Evolutionary conservation across 805 yeast species (phyloP).

Genomic region (Ogataea nakhonphanomensis): DNA sequence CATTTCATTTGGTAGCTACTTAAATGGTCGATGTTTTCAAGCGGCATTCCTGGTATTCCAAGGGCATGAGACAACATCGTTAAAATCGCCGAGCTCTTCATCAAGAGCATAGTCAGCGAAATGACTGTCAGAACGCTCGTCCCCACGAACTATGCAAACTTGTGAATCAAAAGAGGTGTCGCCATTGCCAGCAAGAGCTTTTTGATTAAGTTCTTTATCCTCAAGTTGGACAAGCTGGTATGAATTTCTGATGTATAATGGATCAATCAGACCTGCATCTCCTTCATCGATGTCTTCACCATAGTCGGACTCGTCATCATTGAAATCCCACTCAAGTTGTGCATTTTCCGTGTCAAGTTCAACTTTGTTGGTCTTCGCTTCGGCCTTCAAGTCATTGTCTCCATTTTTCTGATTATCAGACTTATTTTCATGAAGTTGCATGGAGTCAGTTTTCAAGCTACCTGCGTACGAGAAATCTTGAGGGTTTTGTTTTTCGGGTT

Average conservation of each 20-base stretch:
- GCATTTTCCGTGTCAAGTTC: not conserved
- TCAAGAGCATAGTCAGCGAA: constrained; percentile 19
- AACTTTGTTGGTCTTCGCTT: not conserved
- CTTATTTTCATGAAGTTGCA: not conserved
- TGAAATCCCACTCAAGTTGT: constrained; percentile 13
- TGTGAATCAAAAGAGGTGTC: constrained; percentile 21
- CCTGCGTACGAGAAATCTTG: constrained; percentile 8
- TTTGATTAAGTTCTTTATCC: constrained; percentile 10
- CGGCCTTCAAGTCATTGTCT: not conserved
- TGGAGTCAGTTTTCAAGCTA: constrained; percentile 5
- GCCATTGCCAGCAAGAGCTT: constrained; percentile 8
- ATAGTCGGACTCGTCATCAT: constrained; percentile 19
- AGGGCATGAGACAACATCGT: constrained; percentile 13
- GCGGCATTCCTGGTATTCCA: constrained; percentile 12
- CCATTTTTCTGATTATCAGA: not conserved
- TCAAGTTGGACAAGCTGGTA: constrained; percentile 18
- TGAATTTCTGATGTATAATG: constrained; percentile 15
- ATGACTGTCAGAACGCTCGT: constrained; percentile 14
- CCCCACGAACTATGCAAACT: constrained; percentile 21
- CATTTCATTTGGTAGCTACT: constrained; percentile 8
- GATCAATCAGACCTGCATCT: constrained; percentile 13
- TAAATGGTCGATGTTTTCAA: constrained; percentile 1
- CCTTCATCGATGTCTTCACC: constrained; percentile 19
- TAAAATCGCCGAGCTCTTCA: constrained; percentile 18
- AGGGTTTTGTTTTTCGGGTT: constrained; percentile 8